phyloP scores from a whole-genome alignment of 768 basidiomycete species.

The Lepiota brunneoincarnata region DNA sequence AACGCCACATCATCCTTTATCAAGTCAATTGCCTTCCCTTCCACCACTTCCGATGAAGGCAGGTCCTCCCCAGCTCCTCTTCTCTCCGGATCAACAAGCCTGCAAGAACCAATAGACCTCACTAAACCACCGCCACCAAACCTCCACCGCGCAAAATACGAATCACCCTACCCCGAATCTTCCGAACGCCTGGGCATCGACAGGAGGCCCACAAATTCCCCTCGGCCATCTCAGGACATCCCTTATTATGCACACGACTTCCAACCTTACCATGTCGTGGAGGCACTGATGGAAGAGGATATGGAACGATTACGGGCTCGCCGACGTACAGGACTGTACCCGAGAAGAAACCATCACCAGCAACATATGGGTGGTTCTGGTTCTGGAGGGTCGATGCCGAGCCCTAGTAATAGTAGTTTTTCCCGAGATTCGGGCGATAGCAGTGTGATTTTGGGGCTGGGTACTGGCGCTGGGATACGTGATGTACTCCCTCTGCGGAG shows the following conservation, averaged over 20 bases:
- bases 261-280: slow-evolving; percentile 76
- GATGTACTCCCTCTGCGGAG: slow-evolving; percentile 90
- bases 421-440: slow-evolving; percentile 69
- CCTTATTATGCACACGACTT: slow-evolving; percentile 40
- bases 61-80: slow-evolving; percentile 30
- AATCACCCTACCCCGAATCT: slow-evolving; percentile 69
- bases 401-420: slow-evolving; percentile 75
- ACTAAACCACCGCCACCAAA: slow-evolving; percentile 79
- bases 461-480: slow-evolving; percentile 77
- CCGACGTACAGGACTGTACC: slow-evolving; percentile 40
- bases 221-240: background rate
- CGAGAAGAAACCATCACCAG: slow-evolving; percentile 33
- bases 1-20: slow-evolving; percentile 70
- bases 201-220: slow-evolving; percentile 24
- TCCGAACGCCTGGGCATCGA: slow-evolving; percentile 34
- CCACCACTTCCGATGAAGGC: slow-evolving; percentile 49
- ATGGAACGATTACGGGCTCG: slow-evolving; percentile 86
- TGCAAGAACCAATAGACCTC: slow-evolving; percentile 33
- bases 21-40: slow-evolving; percentile 69
- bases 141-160: slow-evolving; percentile 72
- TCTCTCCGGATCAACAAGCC: slow-evolving; percentile 17
- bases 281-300: slow-evolving; percentile 89
- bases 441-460: slow-evolving; percentile 72
- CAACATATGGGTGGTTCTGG: slow-evolving; percentile 25
- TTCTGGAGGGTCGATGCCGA: slow-evolving; percentile 38